Base-by-base conservation (phyloP, 2,329 filamentous ascomycete genomes). In the Geosmithia flava region DNA sequence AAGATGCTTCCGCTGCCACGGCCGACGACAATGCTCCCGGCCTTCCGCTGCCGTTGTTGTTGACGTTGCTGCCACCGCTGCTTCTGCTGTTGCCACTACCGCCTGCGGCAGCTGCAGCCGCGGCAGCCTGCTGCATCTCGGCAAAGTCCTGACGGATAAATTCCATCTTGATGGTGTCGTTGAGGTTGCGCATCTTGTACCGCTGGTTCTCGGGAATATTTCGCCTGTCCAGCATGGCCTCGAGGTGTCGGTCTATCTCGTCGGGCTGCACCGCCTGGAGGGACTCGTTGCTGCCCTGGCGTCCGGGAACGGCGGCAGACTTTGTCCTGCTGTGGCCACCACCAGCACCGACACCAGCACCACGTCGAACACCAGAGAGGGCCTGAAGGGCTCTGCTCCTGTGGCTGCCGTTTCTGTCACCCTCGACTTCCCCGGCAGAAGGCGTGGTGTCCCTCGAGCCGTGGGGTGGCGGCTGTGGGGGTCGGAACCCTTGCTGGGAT, bases 161-260 rank as follows among this genome's bases (percentile, higher is more conserved):
- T 60, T 97, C 90, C 61, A 89, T 87, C 67, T 98, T 98, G 69
- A 97, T 90, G 37, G 86, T 85, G 54, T 87, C 77, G 53, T 87
- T 88, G 51, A 98, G 71, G 49, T 83, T 90, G 44, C 91, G 80
- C 89, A 98, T 96, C 68, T 94, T 94, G 64, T 91, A 88, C 48
- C 91, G 78, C 72, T 95, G 89, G 53, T 95, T 86, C 59, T 94
- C 87, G 3, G 91, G 90, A 48, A 97, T 95, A 58, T 97, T 95
- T 53, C 91, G 79, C 17, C 90, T 81, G 61, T 95, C 88, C 64
- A 95, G 62, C 64, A 80, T 74, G 3, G 75, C 78, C 56, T 83
- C 78, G 45, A 80, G 71, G 52, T 80, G 75, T 49, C 64, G 67
- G 52, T 77, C 69, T 41, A 81, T 74, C 52, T 80, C 70, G 55